Percentiles rank a stretch among this genome's conserved stretches.
Evolutionary conservation across 495 filamentous ascomycete species (phyloP).

Genomic region (Xylaria castorea): DNA sequence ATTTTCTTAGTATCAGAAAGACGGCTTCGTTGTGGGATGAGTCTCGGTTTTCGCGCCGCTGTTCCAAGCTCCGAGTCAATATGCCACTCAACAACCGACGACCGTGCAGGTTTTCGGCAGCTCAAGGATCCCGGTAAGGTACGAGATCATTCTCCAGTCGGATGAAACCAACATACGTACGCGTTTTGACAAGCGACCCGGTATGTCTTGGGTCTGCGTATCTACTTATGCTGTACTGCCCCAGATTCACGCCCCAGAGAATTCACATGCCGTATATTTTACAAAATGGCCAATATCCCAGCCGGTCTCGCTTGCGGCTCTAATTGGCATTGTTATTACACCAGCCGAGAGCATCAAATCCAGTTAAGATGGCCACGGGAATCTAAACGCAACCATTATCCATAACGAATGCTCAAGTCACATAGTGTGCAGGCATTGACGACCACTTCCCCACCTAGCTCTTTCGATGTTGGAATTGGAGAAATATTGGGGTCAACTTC

Average conservation of each 20-base stretch:
- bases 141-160: not conserved
- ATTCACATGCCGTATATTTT: slow-evolving; percentile 5
- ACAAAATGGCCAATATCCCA: not conserved
- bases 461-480: not conserved
- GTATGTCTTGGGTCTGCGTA: not conserved
- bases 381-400: not conserved
- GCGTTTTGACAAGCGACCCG: not conserved
- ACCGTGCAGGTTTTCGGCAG: too few relatives aligned
- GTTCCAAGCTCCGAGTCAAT: slow-evolving; percentile 3
- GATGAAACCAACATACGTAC: not conserved
- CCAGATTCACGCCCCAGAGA: not conserved
- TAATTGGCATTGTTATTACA: not conserved
- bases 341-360: not conserved
- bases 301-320: not conserved
- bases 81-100: not conserved
- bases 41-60: not conserved
- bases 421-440: not conserved
- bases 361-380: not conserved
- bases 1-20: not conserved
- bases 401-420: too few relatives aligned
- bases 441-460: not conserved
- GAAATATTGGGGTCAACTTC: not conserved
- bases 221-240: not conserved
- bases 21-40: not conserved
- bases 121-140: not conserved